phyloP scores from a whole-genome alignment of 768 basidiomycete genomes.

The Phallus indusiatus region DNA sequence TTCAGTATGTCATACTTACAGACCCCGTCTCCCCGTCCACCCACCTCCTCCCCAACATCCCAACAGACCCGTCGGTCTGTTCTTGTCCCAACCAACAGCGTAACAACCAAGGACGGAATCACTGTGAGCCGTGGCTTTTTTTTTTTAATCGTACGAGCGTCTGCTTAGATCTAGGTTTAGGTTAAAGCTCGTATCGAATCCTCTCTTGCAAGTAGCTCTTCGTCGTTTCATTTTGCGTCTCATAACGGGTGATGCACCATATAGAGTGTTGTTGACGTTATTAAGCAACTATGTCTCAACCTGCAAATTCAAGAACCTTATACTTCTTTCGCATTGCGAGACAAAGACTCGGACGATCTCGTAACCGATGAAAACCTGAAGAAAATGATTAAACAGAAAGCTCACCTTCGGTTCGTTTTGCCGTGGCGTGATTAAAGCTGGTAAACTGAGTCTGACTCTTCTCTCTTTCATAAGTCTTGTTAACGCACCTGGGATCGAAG shows the following conservation, averaged over 20 bases:
- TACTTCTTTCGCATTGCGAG: conserved; percentile 65
- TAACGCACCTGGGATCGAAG: conserved; percentile 71
- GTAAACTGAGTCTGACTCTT: background rate
- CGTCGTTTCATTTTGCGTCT: no score
- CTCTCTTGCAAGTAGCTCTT: conserved; percentile 35
- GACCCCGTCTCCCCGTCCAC: conserved; percentile 5
- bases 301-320: conserved; percentile 70
- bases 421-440: background rate
- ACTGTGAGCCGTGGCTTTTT: conserved; percentile 11
- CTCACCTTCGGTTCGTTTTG: conserved; percentile 59
- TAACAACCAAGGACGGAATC: conserved; percentile 61
- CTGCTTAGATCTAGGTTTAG: conserved; percentile 13
- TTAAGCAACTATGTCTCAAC: conserved; percentile 73
- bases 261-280: conserved; percentile 68
- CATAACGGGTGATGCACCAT: background rate
- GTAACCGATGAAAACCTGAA: conserved; percentile 83
- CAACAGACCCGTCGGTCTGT: conserved; percentile 16
- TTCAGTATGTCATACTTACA: conserved; percentile 6
- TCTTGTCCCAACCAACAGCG: conserved; percentile 76
- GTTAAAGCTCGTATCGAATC: conserved; percentile 83
- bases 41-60: conserved; percentile 5
- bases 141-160: conserved; percentile 23
- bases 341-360: conserved; percentile 72
- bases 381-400: conserved; percentile 71
- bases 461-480: conserved; percentile 45